Base-by-base conservation (phyloP, 768 basidiomycete species). In the Pluteus cervinus region DNA sequence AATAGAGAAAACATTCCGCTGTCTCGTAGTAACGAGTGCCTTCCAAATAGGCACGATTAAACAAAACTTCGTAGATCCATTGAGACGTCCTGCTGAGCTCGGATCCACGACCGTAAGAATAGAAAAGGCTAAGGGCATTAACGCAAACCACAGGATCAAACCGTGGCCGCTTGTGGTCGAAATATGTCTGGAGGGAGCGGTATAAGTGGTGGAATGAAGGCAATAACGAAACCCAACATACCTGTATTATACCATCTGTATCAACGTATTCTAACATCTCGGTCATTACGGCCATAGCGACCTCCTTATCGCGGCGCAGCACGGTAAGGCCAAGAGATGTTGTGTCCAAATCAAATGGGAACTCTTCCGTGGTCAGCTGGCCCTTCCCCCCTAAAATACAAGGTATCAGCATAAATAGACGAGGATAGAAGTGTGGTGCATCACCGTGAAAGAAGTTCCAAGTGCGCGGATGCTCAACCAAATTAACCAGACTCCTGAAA, bases 401-500 rank as follows among this genome's bases (percentile, higher is more conserved):
- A 28, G 14, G 9, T 28, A 28, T 28, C 9, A 9, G 14, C 26
- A n/a, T n/a, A n/a, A n/a, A n/a, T n/a, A n/a, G n/a, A n/a, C 26
- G 26, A 14, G 26, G 14, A 28, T 14, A 28, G 14, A 9, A 28
- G 26, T 14, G 26, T 28, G 14, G 9, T 14, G 9, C 9, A 28
- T 41, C 36, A 58, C 70, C 69, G 47, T 66, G 62, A 50, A 77
- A 78, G 52, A 78, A 79, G 40, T 76, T 77, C 69, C 72, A 77
- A 18, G 57, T 60, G 21, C 61, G 58, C 24, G 62, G 53, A 30
- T 67, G 64, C 24, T 68, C 61, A 4, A 60, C 54, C n/a, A 68
- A 50, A 29, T 62, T 53, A 22, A 75, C 66, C n/a, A 76, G 59
- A 14, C 52, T 51, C 29, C 74, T 76, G 38, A 10, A 37, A 23